Evolutionary conservation across 805 yeast genomes (phyloP), one percentile per base, ranked within the genome.

Genomic region (Ogataea kodamae): DNA sequence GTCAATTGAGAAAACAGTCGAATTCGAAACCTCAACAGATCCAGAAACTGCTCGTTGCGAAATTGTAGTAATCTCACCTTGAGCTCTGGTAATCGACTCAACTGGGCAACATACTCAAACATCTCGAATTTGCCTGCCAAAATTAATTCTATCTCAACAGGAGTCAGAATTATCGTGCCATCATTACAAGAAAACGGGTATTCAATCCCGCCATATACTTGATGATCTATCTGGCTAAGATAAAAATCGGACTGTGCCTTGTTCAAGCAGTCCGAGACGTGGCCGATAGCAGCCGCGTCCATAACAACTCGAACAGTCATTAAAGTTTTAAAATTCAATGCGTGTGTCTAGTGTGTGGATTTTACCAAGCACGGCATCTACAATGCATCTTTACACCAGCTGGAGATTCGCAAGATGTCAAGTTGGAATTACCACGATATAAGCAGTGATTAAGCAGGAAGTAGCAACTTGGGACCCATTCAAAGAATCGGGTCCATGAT

Each of bases 401-500:
- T 24, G 11, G 5, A 22, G n/a, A 17, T 21, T n/a, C n/a, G n/a
- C n/a, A n/a, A n/a, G n/a, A n/a, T n/a, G n/a, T n/a, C n/a, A n/a
- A n/a, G n/a, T n/a, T n/a, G n/a, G n/a, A n/a, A n/a, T n/a, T n/a
- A n/a, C n/a, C n/a, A n/a, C n/a, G n/a, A n/a, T n/a, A n/a, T n/a
- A n/a, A 32, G 35, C 35, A 31, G 28, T 19, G 35, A n/a, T 5
- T 18, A 16, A 33, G 30, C 31, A 33, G 15, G 31, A 33, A 7
- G 11, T 30, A 38, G 33, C 29, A 33, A 17, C 28, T n/a, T n/a
- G n/a, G n/a, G n/a, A n/a, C n/a, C n/a, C n/a, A n/a, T n/a, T 45
- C 37, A 59, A 17, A 57, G 34, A 21, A 51, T 55, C 14, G 62
- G 55, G 49, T 62, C 66, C 65, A 61, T 61, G 21, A 62, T 61